Evolutionary conservation across 202 grass and related monocot genomes (phyloP), one percentile per base, ranked within the genome.

Genomic region (Elaeis oleifera): DNA sequence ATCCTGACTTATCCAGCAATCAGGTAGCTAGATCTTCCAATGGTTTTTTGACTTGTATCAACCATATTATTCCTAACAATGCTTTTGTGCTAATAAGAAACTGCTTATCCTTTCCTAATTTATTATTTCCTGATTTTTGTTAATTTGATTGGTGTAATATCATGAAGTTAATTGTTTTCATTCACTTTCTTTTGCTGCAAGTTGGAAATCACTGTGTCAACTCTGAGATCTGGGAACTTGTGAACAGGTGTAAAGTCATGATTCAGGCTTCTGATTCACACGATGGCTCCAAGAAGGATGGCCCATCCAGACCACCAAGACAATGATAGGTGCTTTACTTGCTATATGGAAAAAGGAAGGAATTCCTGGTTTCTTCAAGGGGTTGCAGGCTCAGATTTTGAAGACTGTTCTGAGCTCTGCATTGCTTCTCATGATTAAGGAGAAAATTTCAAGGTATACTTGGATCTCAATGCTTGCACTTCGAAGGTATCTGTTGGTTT

Each of bases 351-450:
- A 49, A 49, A 89, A 84, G 29, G 95, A 99, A 82, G 95, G 95
- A 48, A 68, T 99, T 59, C 75, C 85, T 19, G 95, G 95, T 13
- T 90, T 99, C 75, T 99, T 90, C 78, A 94, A 94, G 77, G 95
- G 95, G 53, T 59, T 99, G 60, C 51, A 94, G 16, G 95, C 85
- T 61, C 95, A 99, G 76, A 99, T 99, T 60, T 51, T 99, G 11
- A 99, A 99, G 83, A 94, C 95, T 56, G 95, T 99, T 63, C 58
- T 99, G 68, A 99, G 95, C 56, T 99, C 95, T 13, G 95, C 95
- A 56, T 81, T 99, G 56, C 77, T 99, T 57, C 70, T 99, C 71
- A 99, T 99, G 95, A 94, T 99, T 71, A 99, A 99, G 75, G 95
- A 99, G 75, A 99, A 99, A 69, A 94, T 99, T 67, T 83, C 95